Evolutionary conservation across 176 grass and related monocot species (phyloP).

Genomic region (Triticum turgidum): DNA sequence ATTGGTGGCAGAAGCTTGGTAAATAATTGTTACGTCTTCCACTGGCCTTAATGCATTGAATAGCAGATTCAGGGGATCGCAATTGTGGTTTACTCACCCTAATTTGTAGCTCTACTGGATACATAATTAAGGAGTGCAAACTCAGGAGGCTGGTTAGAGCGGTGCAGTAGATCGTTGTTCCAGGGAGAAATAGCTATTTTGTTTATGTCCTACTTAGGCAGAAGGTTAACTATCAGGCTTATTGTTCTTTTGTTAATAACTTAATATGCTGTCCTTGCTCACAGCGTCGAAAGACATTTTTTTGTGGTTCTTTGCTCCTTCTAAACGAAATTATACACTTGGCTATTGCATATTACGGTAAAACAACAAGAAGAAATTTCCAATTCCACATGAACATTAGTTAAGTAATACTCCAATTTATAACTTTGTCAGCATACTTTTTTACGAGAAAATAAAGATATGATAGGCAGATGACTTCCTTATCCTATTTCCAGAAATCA

Average conservation of each 20-base stretch:
- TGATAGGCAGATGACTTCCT: too few species aligned
- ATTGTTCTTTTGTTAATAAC: neutral
- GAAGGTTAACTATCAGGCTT: neutral
- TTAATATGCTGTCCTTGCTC: neutral
- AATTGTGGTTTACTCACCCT: neutral
- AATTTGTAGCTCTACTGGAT: neutral
- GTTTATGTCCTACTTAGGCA: neutral
- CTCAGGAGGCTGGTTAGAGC: neutral
- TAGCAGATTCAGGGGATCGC: neutral
- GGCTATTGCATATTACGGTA: neutral
- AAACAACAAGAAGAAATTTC: neutral
- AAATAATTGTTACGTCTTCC: neutral
- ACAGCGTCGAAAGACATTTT: neutral
- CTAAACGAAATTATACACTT: too few species aligned
- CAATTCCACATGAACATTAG: too few species aligned
- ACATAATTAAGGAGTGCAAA: neutral
- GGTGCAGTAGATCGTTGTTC: neutral
- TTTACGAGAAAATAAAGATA: too few species aligned
- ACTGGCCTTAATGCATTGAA: neutral
- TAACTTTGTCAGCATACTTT: too few species aligned
- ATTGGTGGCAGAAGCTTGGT: neutral
- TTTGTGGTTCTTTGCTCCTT: too few species aligned
- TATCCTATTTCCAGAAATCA: neutral
- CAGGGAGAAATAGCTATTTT: neutral
- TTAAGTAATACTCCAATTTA: too few species aligned